A percentile compares a stretch with the other conserved stretches of the same genome.
phyloP scores from a whole-genome alignment of 192 early-diverging fungal species.

The Mortierella hygrophila region DNA sequence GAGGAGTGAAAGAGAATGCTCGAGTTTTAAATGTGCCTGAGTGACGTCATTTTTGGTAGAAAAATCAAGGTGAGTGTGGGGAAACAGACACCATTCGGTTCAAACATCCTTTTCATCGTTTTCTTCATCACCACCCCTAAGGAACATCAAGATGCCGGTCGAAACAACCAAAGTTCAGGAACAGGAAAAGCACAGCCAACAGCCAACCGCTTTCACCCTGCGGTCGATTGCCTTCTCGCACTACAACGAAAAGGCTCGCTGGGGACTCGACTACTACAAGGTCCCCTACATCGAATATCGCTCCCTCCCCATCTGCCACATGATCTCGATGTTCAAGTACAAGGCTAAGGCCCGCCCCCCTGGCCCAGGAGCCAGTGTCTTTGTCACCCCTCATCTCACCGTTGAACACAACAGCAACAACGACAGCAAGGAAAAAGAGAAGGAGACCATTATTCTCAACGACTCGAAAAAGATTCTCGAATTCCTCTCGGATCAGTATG shows the following conservation, averaged over 20 bases:
- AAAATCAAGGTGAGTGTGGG: neutral
- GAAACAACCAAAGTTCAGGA: neutral
- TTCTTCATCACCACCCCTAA: neutral
- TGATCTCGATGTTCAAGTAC: slow-evolving; percentile 43
- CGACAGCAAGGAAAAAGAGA: neutral
- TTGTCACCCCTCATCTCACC: slow-evolving; percentile 25
- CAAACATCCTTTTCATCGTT: neutral
- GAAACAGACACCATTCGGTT: neutral
- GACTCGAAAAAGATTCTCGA: slow-evolving; percentile 35
- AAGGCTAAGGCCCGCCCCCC: slow-evolving; percentile 15
- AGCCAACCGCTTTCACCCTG: slow-evolving; percentile 7
- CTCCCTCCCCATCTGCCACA: slow-evolving; percentile 36
- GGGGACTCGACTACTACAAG: slow-evolving; percentile 51
- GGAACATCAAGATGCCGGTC: neutral
- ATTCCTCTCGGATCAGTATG: slow-evolving; percentile 41
- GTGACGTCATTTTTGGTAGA: neutral
- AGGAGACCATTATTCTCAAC: slow-evolving; percentile 19
- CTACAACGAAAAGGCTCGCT: slow-evolving; percentile 57
- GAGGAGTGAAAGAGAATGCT: neutral
- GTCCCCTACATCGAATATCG: slow-evolving; percentile 53
- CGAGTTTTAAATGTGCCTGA: neutral
- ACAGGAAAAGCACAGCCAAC: neutral
- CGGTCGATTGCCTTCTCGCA: slow-evolving; percentile 51
- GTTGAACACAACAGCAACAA: neutral
- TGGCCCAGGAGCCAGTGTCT: neutral